Percentiles rank a stretch among this genome's conserved stretches.
Conservation (phyloP, 176 grass and related monocot species). For the Phoenix roebelenii region DNA sequence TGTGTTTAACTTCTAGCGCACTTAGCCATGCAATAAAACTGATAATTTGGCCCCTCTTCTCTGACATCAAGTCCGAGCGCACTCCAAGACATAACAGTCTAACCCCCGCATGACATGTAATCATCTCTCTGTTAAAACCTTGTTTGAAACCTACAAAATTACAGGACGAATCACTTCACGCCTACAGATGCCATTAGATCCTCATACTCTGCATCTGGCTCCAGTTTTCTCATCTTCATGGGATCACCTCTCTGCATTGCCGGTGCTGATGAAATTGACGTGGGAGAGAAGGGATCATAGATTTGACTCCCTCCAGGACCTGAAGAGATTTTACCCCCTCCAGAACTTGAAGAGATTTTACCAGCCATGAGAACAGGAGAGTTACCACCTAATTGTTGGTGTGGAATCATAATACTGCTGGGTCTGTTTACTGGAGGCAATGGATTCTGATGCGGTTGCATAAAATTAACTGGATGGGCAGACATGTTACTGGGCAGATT, state of each 20-base stretch:
- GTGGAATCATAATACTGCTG: neutral
- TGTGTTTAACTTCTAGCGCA: too few species aligned
- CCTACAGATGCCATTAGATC: slow-evolving; percentile 74
- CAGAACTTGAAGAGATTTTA: slow-evolving; percentile 6
- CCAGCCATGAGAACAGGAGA: slow-evolving; percentile 12
- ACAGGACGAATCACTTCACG: slow-evolving; percentile 26
- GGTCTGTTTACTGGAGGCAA: slow-evolving; percentile 20
- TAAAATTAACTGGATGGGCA: slow-evolving; percentile 21
- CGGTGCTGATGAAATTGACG: slow-evolving; percentile 5
- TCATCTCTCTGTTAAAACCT: too few species aligned
- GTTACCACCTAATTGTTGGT: slow-evolving; percentile 1
- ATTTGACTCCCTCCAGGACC: slow-evolving; percentile 31
- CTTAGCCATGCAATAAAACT: too few species aligned
- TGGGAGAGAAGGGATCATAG: slow-evolving; percentile 59
- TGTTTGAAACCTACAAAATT: too few species aligned
- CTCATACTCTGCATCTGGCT: slow-evolving; percentile 51
- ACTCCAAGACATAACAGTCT: too few species aligned
- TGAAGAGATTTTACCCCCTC: slow-evolving; percentile 9
- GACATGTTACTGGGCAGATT: slow-evolving; percentile 21
- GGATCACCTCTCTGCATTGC: slow-evolving; percentile 16
- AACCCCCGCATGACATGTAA: too few species aligned
- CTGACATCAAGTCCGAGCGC: too few species aligned
- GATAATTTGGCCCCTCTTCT: too few species aligned
- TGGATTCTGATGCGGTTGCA: slow-evolving; percentile 25
- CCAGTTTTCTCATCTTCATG: slow-evolving; percentile 23